Conservation (phyloP, 106 monocot genomes). For the Dioscorea alata region DNA sequence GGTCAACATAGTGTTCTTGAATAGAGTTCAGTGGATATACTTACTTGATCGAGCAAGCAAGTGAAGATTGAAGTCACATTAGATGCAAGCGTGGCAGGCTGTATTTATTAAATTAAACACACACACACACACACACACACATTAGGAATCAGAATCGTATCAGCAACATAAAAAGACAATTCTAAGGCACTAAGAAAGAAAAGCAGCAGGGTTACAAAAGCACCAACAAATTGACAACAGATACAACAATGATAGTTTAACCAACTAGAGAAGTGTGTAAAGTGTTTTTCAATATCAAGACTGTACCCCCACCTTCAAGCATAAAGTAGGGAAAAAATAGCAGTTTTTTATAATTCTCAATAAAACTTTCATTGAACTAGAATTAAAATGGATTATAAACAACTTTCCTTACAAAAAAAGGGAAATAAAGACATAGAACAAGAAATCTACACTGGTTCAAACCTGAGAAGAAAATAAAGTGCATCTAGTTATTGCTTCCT, state of each 20-base stretch:
- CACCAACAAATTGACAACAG: too few species aligned
- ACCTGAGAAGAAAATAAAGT: constrained; percentile 87
- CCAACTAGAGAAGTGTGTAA: too few species aligned
- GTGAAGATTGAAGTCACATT: constrained; percentile 83
- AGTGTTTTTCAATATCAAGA: too few species aligned
- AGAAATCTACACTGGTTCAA: background rate
- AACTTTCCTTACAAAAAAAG: background rate
- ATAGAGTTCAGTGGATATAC: constrained; percentile 11
- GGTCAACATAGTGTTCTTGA: background rate
- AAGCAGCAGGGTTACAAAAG: too few species aligned
- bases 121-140: constrained; percentile 2
- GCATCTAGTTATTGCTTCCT: constrained; percentile 95
- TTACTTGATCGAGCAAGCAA: constrained; percentile 99
- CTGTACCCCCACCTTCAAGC: too few species aligned
- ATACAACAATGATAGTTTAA: too few species aligned
- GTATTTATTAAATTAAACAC: constrained; percentile 3
- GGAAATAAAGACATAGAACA: background rate
- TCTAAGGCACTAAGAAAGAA: too few species aligned
- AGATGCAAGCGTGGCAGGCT: constrained; percentile 74
- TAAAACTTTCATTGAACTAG: background rate
- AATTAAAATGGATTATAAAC: background rate
- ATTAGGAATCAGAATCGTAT: background rate
- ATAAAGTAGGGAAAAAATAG: too few species aligned
- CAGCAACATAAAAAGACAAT: too few species aligned
- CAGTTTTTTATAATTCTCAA: background rate